phyloP scores from a whole-genome alignment of 495 filamentous ascomycete genomes.

The Neurospora sp. region DNA sequence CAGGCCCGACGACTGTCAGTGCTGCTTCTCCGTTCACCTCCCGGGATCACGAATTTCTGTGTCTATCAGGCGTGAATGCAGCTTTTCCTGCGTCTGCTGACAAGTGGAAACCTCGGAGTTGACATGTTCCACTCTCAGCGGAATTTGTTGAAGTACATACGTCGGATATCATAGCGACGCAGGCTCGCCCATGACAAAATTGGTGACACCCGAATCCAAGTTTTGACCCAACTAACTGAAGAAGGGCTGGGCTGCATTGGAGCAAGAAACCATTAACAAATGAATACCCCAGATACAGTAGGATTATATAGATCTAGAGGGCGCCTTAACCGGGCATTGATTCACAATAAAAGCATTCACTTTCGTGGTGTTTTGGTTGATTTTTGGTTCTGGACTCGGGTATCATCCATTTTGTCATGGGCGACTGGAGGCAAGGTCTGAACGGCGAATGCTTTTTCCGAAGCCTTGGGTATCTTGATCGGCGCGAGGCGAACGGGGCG shows the following conservation, averaged over 20 bases:
- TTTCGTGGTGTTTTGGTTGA: no score
- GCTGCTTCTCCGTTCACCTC: not conserved
- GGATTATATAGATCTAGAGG: no score
- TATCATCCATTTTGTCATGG: no score
- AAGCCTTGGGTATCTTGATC: not conserved
- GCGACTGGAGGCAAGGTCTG: no score
- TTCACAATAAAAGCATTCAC: no score
- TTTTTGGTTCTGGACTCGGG: no score
- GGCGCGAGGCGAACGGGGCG: not conserved
- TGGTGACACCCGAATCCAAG: no score
- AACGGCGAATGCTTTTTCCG: not conserved
- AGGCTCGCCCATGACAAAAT: not conserved
- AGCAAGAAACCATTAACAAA: no score
- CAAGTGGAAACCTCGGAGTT: not conserved
- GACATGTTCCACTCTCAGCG: not conserved
- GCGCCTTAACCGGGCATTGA: no score
- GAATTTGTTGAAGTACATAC: not conserved
- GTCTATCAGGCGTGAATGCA: not conserved
- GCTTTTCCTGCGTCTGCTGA: not conserved
- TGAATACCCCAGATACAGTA: no score
- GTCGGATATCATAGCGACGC: not conserved
- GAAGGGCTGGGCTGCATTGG: no score
- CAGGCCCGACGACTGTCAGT: not conserved
- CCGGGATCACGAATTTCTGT: not conserved
- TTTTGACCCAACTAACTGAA: no score